Evolutionary conservation across 257 asterid species (phyloP).

Genomic region (Solanum chiquidenum): DNA sequence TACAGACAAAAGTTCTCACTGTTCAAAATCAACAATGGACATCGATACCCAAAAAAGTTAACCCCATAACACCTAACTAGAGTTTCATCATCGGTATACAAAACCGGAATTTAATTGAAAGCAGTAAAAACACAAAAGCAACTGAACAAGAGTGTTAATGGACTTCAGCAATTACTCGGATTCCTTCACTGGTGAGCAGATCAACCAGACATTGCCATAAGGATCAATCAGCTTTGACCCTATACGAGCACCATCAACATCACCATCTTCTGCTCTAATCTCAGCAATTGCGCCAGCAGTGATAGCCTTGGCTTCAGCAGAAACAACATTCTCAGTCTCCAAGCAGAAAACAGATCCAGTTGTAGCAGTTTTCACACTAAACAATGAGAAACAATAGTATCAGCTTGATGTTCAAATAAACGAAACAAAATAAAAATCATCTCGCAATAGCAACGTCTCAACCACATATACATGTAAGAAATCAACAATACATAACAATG

Average conservation of each 20-base stretch:
- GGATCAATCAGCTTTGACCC: slow-evolving; percentile 59
- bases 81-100: not conserved
- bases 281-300: slow-evolving; percentile 50
- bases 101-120: not conserved
- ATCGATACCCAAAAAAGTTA: not conserved
- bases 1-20: not conserved
- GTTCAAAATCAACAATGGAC: not conserved
- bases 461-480: not conserved
- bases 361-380: slow-evolving; percentile 31
- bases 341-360: slow-evolving; percentile 34
- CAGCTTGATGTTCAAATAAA: not conserved
- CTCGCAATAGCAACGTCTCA: not conserved
- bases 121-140: not conserved
- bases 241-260: slow-evolving; percentile 28
- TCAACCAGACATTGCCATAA: slow-evolving; percentile 58
- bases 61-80: not conserved
- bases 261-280: slow-evolving; percentile 31
- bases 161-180: not conserved
- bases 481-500: not conserved
- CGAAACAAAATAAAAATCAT: not conserved
- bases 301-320: slow-evolving; percentile 48
- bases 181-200: slow-evolving; percentile 33
- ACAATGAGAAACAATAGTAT: not conserved
- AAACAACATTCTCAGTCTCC: slow-evolving; percentile 51
- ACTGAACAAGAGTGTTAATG: not conserved